These are phyloP conservation scores for Erodium trifolium DNA, from an alignment of 441 rosid genomes.

Conservation along the genomic window DNA sequence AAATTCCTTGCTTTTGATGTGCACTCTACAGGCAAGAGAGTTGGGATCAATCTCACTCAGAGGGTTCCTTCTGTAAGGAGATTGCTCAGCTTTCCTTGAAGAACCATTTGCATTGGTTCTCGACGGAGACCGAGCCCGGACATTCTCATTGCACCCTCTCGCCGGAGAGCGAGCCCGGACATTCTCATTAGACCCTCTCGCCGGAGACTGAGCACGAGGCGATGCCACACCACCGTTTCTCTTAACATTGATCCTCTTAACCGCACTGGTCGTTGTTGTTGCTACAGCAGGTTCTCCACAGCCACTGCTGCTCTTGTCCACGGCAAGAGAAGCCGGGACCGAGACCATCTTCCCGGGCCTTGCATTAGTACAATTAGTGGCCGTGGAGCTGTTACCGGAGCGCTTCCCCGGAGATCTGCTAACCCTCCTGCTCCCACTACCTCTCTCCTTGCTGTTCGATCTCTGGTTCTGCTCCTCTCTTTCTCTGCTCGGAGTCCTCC, in stretches of 20 bases:
- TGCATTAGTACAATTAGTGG: not conserved
- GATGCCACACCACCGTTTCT: conserved; percentile 24
- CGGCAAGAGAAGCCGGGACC: conserved; percentile 47
- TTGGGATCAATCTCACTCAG: conserved; percentile 11
- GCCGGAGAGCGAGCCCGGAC: conserved; percentile 33
- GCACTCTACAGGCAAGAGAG: not conserved
- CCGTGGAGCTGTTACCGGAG: conserved; percentile 14
- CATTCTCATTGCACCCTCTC: not conserved
- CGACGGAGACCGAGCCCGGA: conserved; percentile 46
- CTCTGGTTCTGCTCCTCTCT: conserved; percentile 34
- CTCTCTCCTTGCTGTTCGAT: conserved; percentile 59
- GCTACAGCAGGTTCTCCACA: conserved; percentile 1
- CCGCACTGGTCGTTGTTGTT: not conserved
- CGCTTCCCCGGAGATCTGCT: conserved; percentile 77
- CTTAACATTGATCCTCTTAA: conserved; percentile 2
- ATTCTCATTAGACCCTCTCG: not conserved
- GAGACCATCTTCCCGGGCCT: conserved; percentile 65
- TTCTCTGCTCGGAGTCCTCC: conserved; percentile 86
- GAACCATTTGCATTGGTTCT: conserved; percentile 15
- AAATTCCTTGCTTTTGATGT: conserved; percentile 3
- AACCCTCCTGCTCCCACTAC: conserved; percentile 30
- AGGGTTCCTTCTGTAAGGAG: conserved; percentile 11
- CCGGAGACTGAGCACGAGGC: conserved; percentile 8
- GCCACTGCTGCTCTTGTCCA: too few relatives aligned
- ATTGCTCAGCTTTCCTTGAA: conserved; percentile 5